Percentiles rank a stretch among this genome's conserved stretches.
These are phyloP conservation scores for Nicotiana paniculata DNA, from an alignment of 257 asterid genomes.

Conservation along the genomic window DNA sequence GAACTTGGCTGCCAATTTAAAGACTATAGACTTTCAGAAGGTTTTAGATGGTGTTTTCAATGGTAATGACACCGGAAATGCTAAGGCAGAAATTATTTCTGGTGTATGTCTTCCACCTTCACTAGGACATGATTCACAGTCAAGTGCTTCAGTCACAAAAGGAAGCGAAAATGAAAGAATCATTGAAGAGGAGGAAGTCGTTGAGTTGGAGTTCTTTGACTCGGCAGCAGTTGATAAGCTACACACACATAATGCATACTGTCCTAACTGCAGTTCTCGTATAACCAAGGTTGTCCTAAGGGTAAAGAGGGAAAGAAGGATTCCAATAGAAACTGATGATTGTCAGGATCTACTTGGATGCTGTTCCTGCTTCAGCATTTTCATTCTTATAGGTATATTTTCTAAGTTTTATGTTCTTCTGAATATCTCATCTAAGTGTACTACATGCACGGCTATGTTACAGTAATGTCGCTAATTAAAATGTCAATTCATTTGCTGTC, in stretches of 20 bases:
- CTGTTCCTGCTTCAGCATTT: slow-evolving; percentile 51
- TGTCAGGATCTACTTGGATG: slow-evolving; percentile 39
- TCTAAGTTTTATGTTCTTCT: neutral
- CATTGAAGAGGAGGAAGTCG: slow-evolving; percentile 38
- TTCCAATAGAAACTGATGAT: neutral
- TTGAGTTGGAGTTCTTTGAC: slow-evolving; percentile 49
- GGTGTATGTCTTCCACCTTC: neutral
- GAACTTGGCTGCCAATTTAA: slow-evolving; percentile 3
- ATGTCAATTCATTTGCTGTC: neutral
- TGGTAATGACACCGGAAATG: neutral
- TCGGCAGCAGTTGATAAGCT: slow-evolving; percentile 39
- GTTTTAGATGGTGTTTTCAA: slow-evolving; percentile 15
- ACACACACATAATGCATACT: slow-evolving; percentile 48
- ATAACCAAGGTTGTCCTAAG: slow-evolving; percentile 59
- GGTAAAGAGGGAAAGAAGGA: slow-evolving; percentile 11
- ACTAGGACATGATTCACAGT: neutral
- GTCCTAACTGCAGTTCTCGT: slow-evolving; percentile 51
- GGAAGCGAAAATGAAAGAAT: slow-evolving; percentile 11
- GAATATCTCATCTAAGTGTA: neutral
- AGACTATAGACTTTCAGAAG: slow-evolving; percentile 26
- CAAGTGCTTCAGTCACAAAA: neutral
- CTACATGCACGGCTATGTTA: neutral
- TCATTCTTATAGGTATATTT: slow-evolving; percentile 21
- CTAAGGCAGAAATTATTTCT: neutral
- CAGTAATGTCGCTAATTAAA: neutral